Conservation (phyloP, 352 stramenopile genomes). For the Aphanomyces euteiches region DNA sequence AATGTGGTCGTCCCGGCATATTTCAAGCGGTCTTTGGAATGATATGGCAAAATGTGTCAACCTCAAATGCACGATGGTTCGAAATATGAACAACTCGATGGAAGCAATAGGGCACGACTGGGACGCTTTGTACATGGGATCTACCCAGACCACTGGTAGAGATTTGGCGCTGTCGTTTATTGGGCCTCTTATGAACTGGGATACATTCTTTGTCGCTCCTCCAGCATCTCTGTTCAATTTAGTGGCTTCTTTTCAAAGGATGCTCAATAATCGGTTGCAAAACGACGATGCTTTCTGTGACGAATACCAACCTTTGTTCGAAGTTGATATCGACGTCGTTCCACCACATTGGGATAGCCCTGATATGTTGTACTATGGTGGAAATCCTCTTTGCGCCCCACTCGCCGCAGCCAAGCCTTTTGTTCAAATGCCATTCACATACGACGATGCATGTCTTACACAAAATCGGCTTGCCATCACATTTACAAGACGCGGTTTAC, state of each 20-base stretch:
- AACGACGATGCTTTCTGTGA: no score
- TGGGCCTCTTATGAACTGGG: conserved; percentile 5
- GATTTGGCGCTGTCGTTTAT: not conserved
- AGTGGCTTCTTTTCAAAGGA: no score
- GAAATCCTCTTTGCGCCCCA: not conserved
- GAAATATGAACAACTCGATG: not conserved
- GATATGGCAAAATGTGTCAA: not conserved
- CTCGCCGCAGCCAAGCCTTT: not conserved
- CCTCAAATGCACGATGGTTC: not conserved
- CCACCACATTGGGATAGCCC: not conserved
- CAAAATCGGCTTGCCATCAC: not conserved
- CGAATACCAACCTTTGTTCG: no score
- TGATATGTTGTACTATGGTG: conserved; percentile 1
- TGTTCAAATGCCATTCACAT: not conserved
- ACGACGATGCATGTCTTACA: not conserved
- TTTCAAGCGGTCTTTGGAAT: conserved; percentile 15
- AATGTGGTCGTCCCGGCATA: not conserved
- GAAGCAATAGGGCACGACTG: conserved; percentile 9
- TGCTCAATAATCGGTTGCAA: no score
- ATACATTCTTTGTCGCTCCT: conserved; percentile 1
- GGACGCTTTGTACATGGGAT: conserved; percentile 1
- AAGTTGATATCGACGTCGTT: not conserved
- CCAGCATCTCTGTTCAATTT: not conserved
- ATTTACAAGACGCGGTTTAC: not conserved
- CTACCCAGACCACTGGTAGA: not conserved